These are phyloP conservation scores for Cubamyces lactineus DNA, from an alignment of 768 basidiomycete genomes.

Conservation along the genomic window DNA sequence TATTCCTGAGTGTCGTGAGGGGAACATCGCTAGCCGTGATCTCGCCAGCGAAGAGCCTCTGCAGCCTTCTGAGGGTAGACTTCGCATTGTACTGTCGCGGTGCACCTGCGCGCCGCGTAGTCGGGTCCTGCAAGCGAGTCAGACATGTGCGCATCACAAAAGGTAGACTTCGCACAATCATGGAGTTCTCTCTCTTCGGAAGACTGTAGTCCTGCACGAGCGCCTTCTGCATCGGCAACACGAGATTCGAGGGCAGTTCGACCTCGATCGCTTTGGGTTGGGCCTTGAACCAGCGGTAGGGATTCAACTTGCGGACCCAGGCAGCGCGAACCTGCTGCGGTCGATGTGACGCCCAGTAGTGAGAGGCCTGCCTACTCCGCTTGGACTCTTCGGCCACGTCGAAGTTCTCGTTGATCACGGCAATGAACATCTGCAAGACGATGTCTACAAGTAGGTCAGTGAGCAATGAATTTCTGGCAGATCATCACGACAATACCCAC, in stretches of 20 bases:
- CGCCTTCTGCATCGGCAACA: conserved; percentile 79
- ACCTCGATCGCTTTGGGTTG: conserved; percentile 75
- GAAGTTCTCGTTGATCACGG: conserved; percentile 97
- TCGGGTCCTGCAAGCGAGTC: conserved; percentile 17
- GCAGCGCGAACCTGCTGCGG: conserved; percentile 47
- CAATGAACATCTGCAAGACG: conserved; percentile 93
- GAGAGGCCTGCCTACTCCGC: conserved; percentile 74
- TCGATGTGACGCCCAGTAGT: conserved; percentile 64
- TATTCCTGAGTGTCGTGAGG: conserved; percentile 53
- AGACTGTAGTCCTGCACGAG: conserved; percentile 63
- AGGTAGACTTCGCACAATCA: conserved; percentile 33
- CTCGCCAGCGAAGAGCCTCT: conserved; percentile 66
- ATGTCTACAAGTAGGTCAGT: conserved; percentile 59
- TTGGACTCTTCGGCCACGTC: conserved; percentile 90
- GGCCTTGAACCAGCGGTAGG: conserved; percentile 81
- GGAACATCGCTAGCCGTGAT: conserved; percentile 57
- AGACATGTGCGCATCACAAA: neutral
- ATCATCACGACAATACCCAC: conserved; percentile 48
- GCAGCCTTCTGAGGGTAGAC: conserved; percentile 59
- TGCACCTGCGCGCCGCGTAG: conserved; percentile 26
- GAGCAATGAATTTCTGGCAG: neutral
- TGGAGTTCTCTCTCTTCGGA: conserved; percentile 38
- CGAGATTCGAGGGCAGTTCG: conserved; percentile 70
- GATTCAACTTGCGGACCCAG: conserved; percentile 82
- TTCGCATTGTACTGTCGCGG: conserved; percentile 56